Conservation (phyloP, 2,329 filamentous ascomycete genomes). For the Madurella mycetomatis region DNA sequence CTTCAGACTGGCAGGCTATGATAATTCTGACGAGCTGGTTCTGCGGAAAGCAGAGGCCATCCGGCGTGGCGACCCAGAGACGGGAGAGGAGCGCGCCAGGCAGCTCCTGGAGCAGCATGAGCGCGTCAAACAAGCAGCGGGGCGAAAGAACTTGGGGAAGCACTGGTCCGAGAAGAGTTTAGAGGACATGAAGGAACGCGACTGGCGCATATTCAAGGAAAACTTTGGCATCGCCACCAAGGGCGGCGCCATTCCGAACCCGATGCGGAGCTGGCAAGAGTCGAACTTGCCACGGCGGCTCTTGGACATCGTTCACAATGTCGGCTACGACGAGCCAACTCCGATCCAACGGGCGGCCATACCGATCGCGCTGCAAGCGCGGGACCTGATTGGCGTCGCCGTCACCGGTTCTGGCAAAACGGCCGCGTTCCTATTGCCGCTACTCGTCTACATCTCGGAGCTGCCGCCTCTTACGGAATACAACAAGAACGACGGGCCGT, state of each 20-base stretch:
- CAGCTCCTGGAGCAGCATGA: slow-evolving; percentile 83
- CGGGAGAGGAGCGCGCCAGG: slow-evolving; percentile 70
- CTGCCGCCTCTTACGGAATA: slow-evolving; percentile 77
- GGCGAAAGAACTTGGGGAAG: slow-evolving; percentile 74
- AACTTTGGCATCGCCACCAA: slow-evolving; percentile 97
- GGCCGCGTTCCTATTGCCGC: slow-evolving; percentile 84
- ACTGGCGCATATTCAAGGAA: slow-evolving; percentile 99
- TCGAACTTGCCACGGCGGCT: slow-evolving; percentile 72
- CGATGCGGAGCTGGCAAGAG: slow-evolving; percentile 92
- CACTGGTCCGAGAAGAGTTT: slow-evolving; percentile 95
- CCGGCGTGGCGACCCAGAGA: slow-evolving; percentile 68
- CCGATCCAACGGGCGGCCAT: slow-evolving; percentile 93
- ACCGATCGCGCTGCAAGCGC: slow-evolving; percentile 84
- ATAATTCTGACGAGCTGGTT: slow-evolving; percentile 51
- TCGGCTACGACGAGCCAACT: slow-evolving; percentile 88
- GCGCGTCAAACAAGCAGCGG: slow-evolving; percentile 66
- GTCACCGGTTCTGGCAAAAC: slow-evolving; percentile 99
- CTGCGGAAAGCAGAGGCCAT: slow-evolving; percentile 63
- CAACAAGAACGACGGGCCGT: slow-evolving; percentile 92
- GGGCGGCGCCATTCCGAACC: slow-evolving; percentile 85
- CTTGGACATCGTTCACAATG: slow-evolving; percentile 74
- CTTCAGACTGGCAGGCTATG: slow-evolving; percentile 52
- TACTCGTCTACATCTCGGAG: slow-evolving; percentile 91
- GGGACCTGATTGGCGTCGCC: slow-evolving; percentile 96
- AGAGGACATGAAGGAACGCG: slow-evolving; percentile 90